Evolutionary conservation across 805 yeast species (phyloP), one percentile per base, ranked within the genome.

Genomic region (Candida sphagnicola): DNA sequence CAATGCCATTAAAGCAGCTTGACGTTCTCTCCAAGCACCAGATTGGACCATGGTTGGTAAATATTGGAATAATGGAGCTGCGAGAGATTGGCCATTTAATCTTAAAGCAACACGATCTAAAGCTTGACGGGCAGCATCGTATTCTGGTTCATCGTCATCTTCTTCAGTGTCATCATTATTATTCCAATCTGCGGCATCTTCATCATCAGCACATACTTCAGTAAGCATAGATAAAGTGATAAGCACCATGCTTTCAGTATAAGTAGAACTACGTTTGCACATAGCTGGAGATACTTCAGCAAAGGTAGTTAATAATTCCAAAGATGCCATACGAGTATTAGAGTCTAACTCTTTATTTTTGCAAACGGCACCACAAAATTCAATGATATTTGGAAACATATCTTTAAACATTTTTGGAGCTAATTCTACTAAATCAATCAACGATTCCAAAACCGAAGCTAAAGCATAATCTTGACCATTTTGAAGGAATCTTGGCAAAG

Each of bases 1-100:
- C 18, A 93, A 68, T 0, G 97, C 97, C 98, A 93, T 93, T 40
- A 93, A 67, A 2, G 97, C 95, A 17, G 96, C 99, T 59, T 90
- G 96, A 45, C 96, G 82, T 59, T 89, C 95, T 59, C 95, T 82
- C 99, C 99, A 93, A 44, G 78, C 76, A 23, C 67, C 57, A 1
- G 95, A 82, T 39, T 68, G 67, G 15, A 87, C 62, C 96, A 93
- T 86, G 41, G 77, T 78, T 14, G 96, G 96, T 42, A 93, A 71
- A 57, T 78, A 84, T 56, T 84, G 85, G 67, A 93, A 93, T 40
- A 93, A 69, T 13, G 95, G 95, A 14, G 81, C 83, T 10, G 95
- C 95, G 44, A 93, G 71, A 12, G 82, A 74, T 54, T 80, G 82
- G 34, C 97, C 98, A 28, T 85, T 89, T 37, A 93, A 72, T 54